A percentile compares a stretch with the other conserved stretches of the same genome.
Evolutionary conservation across 208 protist species (phyloP).

Genomic region (Crithidia sp.): DNA sequence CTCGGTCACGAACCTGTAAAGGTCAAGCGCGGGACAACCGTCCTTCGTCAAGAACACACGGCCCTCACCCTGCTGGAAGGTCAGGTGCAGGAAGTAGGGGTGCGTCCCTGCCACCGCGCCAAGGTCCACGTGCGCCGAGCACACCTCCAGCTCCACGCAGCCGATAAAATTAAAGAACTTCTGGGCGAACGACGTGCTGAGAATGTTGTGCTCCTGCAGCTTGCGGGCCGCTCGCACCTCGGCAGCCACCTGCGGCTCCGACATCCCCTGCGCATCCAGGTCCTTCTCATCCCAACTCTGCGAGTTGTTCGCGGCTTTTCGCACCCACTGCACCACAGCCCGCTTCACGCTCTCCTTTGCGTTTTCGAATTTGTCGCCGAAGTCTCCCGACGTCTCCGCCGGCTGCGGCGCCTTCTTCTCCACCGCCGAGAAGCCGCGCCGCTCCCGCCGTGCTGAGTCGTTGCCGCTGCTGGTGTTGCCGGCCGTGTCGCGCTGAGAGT

Average conservation of each 20-base stretch:
- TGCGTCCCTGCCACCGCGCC: constrained; percentile 61
- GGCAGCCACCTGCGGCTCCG: constrained; percentile 23
- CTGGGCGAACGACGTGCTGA: constrained; percentile 52
- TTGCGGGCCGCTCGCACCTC: constrained; percentile 42
- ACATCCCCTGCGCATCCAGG: constrained; percentile 26
- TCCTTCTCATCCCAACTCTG: constrained; percentile 17
- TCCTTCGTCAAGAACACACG: constrained; percentile 66
- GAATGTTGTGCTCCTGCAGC: constrained; percentile 52
- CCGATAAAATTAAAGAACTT: constrained; percentile 80
- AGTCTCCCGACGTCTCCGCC: neutral
- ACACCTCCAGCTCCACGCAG: constrained; percentile 80
- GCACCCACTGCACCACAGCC: constrained; percentile 5
- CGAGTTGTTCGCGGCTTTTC: constrained; percentile 25
- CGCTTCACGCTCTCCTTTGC: constrained; percentile 15
- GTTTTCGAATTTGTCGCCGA: constrained; percentile 9
- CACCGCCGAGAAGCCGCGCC: neutral
- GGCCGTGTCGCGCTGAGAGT: constrained; percentile 12
- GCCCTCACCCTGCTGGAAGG: constrained; percentile 73
- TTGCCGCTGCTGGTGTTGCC: constrained; percentile 10
- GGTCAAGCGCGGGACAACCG: constrained; percentile 63
- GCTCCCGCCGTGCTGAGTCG: neutral
- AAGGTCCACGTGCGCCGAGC: constrained; percentile 70
- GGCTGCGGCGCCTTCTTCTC: neutral
- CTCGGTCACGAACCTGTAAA: constrained; percentile 77
- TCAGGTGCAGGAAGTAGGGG: constrained; percentile 83